Evolutionary conservation across 73 alveolate species (phyloP), one percentile per base, ranked within the genome.

Genomic region (Paramecium pentaurelia): DNA sequence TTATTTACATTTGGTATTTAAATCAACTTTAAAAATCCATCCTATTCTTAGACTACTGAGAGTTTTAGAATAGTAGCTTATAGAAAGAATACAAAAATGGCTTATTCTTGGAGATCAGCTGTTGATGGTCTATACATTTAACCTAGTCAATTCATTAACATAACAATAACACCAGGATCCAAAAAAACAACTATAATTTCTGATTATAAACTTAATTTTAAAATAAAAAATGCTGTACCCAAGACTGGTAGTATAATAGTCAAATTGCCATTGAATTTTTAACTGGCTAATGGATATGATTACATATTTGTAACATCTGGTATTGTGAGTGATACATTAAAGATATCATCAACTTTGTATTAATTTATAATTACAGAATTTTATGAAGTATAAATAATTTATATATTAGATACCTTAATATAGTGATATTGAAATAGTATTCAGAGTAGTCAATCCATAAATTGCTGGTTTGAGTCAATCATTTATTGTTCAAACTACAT

Each of bases 11-110:
- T 86, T 92, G 95, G 87, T 20, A 36, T 93, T 4, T 22, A 38
- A 45, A 44, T 93, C 40, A 91, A 92, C 16, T 87, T 94, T 28
- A 36, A 44, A 12, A 93, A 93, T 64, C 96, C 96, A 47, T 60
- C 92, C 16, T 64, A 37, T 28, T 89, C 96, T 11, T 51, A 71
- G n/a, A 75, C 94, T 44, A 93, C 96, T 60, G 89, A 86, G 5
- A 16, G 36, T 14, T 93, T 93, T 37, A 58, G 71, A 16, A 85
- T 93, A 3, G 94, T 85, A 16, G 77, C 95, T 3, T 88, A 59
- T 58, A 89, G 96, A 38, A 86, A 77, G 20, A 28, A 71, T 30
- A 93, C 96, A 9, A 71, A 51, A 18, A 92, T 71, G 71, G 92
- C 92, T 42, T 83, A 86, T 58, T 45, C 93, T 10, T 70, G 94